Evolutionary conservation across 495 filamentous ascomycete species (phyloP).

Genomic region (Durotheca rogersii): DNA sequence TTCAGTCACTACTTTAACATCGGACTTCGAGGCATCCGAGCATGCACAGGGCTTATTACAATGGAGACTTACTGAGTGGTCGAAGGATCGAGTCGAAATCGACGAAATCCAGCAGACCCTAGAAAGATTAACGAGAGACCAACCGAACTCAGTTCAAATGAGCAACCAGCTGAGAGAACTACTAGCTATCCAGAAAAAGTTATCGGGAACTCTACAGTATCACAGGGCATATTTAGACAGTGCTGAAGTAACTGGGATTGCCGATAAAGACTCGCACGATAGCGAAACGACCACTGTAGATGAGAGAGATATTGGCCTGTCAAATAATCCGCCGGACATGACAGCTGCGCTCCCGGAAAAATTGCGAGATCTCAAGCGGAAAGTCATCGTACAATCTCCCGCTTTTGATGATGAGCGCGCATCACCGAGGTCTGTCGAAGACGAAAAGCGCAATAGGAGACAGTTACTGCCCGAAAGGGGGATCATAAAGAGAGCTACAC

Average conservation of each 20-base stretch:
- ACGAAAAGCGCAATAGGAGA: slow-evolving; percentile 43
- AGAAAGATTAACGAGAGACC: slow-evolving; percentile 17
- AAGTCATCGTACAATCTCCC: slow-evolving; percentile 44
- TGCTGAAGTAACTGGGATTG: slow-evolving; percentile 1
- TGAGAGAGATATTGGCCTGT: not conserved
- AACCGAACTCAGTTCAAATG: slow-evolving; percentile 22
- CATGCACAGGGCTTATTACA: slow-evolving; percentile 15
- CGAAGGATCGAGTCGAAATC: slow-evolving; percentile 24
- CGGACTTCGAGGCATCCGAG: slow-evolving; percentile 16
- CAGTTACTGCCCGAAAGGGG: slow-evolving; percentile 32
- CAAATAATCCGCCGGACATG: not conserved
- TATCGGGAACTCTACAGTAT: slow-evolving; percentile 24
- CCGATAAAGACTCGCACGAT: not conserved
- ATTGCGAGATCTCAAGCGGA: slow-evolving; percentile 25
- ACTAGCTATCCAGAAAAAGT: slow-evolving; percentile 25
- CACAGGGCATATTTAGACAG: slow-evolving; percentile 14
- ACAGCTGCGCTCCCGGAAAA: not conserved
- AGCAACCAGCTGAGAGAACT: slow-evolving; percentile 20
- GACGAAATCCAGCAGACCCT: slow-evolving; percentile 29
- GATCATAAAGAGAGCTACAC: slow-evolving; percentile 41
- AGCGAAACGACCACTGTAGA: not conserved
- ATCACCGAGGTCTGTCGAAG: slow-evolving; percentile 37
- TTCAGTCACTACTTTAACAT: slow-evolving; percentile 10
- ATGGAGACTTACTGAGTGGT: slow-evolving; percentile 28
- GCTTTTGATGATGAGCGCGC: slow-evolving; percentile 23